Evolutionary conservation across 2,329 filamentous ascomycete genomes (phyloP).

Genomic region (Trichoderma oligosporum): DNA sequence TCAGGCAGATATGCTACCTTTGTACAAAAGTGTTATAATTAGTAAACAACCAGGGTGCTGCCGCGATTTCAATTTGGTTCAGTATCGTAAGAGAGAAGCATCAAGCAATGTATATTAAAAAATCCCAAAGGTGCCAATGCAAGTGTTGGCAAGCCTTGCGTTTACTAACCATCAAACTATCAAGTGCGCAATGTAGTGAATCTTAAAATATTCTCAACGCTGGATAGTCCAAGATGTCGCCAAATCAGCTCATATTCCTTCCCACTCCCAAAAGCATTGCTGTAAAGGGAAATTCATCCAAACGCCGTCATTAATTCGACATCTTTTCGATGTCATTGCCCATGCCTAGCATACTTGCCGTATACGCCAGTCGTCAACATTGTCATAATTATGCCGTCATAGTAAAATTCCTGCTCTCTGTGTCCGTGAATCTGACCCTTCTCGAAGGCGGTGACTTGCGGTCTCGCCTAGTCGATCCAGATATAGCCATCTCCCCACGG

Average conservation of each 20-base stretch:
- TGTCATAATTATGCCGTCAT: conserved; percentile 29
- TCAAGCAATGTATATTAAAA: background rate
- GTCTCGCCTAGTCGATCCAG: conserved; percentile 26
- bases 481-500: conserved; percentile 33
- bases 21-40: conserved; percentile 21
- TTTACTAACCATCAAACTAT: background rate
- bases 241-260: background rate
- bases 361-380: background rate
- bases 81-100: background rate
- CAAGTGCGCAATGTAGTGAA: background rate
- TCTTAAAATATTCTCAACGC: conserved; percentile 1
- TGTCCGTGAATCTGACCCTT: conserved; percentile 41
- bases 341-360: background rate
- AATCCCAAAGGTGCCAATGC: background rate
- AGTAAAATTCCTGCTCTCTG: conserved; percentile 33
- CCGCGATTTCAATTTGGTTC: background rate
- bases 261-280: background rate
- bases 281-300: background rate
- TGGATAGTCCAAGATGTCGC: background rate
- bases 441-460: conserved; percentile 28
- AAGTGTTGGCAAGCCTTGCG: background rate
- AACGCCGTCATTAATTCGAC: conserved; percentile 3
- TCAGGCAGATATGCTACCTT: background rate
- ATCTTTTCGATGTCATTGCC: background rate
- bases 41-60: background rate